These are phyloP conservation scores for Fusarium oxysporum DNA, from an alignment of 2,329 filamentous ascomycete genomes.

Conservation along the genomic window DNA sequence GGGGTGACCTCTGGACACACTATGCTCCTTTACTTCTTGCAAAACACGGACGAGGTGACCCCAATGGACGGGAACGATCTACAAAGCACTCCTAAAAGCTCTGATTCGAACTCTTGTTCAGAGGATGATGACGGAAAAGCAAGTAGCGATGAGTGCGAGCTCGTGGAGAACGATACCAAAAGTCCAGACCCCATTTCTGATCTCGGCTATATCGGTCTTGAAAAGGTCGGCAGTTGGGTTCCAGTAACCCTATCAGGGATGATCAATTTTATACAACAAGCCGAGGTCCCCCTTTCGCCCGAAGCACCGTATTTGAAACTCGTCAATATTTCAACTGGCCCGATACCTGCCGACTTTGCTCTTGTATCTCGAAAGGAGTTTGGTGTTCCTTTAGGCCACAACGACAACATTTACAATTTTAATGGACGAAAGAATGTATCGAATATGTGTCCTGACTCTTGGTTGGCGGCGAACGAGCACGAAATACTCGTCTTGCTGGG, in stretches of 20 bases:
- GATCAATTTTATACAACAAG: background rate
- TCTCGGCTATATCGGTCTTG: background rate
- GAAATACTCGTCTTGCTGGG: background rate
- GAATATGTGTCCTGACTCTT: background rate
- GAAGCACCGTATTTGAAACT: background rate
- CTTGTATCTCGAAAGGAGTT: background rate
- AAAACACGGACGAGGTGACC: background rate
- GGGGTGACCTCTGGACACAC: constrained; percentile 2
- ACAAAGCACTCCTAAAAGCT: too few species aligned
- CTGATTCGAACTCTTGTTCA: background rate
- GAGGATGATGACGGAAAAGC: background rate
- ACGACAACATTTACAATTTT: background rate
- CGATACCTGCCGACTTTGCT: background rate
- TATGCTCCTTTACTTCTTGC: background rate
- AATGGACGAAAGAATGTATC: background rate
- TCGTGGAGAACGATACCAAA: background rate
- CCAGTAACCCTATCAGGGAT: background rate
- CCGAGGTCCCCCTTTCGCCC: background rate
- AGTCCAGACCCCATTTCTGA: rapidly evolving
- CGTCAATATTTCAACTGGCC: background rate
- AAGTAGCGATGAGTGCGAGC: background rate
- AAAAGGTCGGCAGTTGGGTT: background rate
- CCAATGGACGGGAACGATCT: too few species aligned
- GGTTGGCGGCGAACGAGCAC: background rate
- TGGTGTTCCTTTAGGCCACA: background rate